Conservation (phyloP, 2,329 filamentous ascomycete species). For the Talaromyces sp. region DNA sequence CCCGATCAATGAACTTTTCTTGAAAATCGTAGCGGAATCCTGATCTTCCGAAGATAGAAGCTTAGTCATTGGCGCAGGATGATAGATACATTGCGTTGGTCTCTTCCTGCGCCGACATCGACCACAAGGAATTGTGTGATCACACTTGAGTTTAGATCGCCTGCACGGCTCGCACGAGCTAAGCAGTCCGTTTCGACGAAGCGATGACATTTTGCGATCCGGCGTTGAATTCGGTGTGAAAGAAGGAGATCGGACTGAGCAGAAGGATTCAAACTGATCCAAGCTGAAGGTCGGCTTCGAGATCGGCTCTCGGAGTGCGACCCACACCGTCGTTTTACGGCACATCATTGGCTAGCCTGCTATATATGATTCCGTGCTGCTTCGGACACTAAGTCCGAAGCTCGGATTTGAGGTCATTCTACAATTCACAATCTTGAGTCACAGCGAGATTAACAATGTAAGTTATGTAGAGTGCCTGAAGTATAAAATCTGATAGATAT, state of each 20-base stretch:
- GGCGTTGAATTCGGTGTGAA: background rate
- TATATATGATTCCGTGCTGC: no score
- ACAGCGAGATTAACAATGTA: background rate
- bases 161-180: constrained; percentile 40
- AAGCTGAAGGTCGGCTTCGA: background rate
- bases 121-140: constrained; percentile 33
- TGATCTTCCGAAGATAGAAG: background rate
- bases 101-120: constrained; percentile 15
- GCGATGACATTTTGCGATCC: constrained; percentile 3
- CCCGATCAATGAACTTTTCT: background rate
- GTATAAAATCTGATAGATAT: background rate
- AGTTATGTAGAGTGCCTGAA: no score
- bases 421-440: background rate
- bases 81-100: constrained; percentile 11
- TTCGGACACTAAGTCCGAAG: background rate
- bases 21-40: background rate
- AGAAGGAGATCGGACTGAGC: background rate
- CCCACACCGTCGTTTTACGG: constrained; percentile 1
- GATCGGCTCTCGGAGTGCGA: constrained; percentile 8
- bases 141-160: constrained; percentile 37
- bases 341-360: background rate
- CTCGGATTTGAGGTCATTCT: background rate
- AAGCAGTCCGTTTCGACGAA: constrained; percentile 34
- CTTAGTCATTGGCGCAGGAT: constrained; percentile 18
- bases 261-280: background rate